These are phyloP conservation scores for Carex myosuroides DNA, from an alignment of 176 grass and related monocot genomes.

Conservation along the genomic window DNA sequence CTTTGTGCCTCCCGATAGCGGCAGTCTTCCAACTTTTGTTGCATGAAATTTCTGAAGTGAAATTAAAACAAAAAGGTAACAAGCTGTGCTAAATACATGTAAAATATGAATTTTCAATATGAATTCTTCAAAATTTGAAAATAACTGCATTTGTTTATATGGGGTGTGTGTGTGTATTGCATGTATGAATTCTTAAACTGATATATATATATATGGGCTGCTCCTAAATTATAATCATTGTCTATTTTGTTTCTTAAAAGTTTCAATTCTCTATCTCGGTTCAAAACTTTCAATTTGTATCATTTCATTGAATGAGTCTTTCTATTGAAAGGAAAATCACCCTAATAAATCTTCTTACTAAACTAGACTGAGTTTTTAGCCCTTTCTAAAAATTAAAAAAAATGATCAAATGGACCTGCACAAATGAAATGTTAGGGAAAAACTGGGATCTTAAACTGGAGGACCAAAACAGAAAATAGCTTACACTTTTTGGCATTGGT, in stretches of 20 bases:
- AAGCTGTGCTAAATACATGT: background rate
- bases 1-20: slow-evolving; percentile 48
- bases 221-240: background rate
- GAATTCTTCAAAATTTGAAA: background rate
- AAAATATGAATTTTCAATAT: background rate
- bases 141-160: background rate
- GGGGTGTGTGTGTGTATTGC: no score
- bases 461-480: background rate
- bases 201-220: no score
- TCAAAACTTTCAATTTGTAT: background rate
- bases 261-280: background rate
- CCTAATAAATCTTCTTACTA: background rate
- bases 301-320: background rate
- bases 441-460: background rate
- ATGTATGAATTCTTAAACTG: no score
- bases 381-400: background rate
- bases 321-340: background rate
- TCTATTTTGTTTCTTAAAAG: background rate
- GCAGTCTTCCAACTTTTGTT: slow-evolving; percentile 26
- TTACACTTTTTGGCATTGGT: background rate
- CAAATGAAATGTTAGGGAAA: background rate
- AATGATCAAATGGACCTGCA: background rate
- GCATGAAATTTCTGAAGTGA: slow-evolving; percentile 46
- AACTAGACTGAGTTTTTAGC: background rate
- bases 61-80: background rate